Evolutionary conservation across 805 yeast species (phyloP).

Genomic region (Yarrowia porcina): DNA sequence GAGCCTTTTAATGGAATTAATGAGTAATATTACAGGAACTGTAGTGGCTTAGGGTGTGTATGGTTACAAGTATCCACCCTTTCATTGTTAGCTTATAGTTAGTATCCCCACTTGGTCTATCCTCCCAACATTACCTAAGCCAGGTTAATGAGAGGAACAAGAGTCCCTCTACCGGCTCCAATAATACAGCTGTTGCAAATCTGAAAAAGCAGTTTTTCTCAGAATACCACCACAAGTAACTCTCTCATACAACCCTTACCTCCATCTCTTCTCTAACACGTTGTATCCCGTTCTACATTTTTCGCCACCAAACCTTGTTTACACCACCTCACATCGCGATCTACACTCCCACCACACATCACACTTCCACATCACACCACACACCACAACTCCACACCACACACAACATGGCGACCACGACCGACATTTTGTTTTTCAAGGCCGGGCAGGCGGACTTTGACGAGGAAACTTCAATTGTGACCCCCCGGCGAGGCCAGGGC

Average conservation of each 20-base stretch:
- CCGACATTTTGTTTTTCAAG: constrained; percentile 47
- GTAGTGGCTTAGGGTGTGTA: no score
- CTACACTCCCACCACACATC: neutral
- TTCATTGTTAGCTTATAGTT: no score
- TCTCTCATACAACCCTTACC: neutral
- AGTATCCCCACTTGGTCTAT: no score
- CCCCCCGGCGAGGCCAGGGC: constrained; percentile 72
- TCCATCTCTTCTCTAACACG: neutral
- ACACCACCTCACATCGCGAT: neutral
- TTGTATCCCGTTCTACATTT: neutral
- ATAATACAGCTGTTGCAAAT: no score
- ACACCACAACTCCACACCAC: neutral
- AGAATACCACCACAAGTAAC: neutral
- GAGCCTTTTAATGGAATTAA: no score
- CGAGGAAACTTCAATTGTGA: constrained; percentile 55
- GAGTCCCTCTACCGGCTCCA: no score
- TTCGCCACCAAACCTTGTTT: neutral
- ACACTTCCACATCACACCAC: neutral
- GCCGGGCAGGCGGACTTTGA: constrained; percentile 75
- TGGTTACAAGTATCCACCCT: no score
- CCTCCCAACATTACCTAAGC: no score
- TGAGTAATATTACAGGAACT: no score
- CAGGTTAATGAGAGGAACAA: no score
- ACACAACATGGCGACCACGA: constrained; percentile 9
- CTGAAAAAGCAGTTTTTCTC: no score